phyloP scores from a whole-genome alignment of 1,284 basidiomycete genomes.

The Papiliotrema nemorosa region DNA sequence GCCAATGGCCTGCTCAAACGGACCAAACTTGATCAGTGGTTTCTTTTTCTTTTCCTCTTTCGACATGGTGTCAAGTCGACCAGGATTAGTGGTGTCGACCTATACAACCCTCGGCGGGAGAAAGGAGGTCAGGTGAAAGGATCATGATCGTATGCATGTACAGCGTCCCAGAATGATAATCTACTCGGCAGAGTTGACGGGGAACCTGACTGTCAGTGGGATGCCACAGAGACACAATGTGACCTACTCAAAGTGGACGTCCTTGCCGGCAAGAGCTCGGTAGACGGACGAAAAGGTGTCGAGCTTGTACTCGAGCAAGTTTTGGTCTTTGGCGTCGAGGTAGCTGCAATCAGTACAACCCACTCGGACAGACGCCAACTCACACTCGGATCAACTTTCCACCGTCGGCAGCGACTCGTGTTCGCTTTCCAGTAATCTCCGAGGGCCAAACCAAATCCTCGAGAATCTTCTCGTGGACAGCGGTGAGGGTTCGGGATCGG shows the following conservation, averaged over 20 bases:
- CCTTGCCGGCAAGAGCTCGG: constrained; percentile 49
- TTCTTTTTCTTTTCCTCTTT: constrained; percentile 18
- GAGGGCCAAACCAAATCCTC: constrained; percentile 99
- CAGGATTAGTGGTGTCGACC: neutral
- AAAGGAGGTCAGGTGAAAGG: neutral
- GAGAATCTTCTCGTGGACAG: constrained; percentile 95
- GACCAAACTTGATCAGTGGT: constrained; percentile 27
- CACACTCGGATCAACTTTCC: constrained; percentile 93
- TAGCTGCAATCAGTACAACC: constrained; percentile 57
- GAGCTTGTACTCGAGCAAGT: constrained; percentile 97
- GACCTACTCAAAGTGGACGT: constrained; percentile 49
- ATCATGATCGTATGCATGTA: constrained; percentile 36
- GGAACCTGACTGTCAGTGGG: constrained; percentile 34
- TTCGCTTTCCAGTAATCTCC: constrained; percentile 98
- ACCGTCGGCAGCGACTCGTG: constrained; percentile 83
- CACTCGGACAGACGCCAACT: constrained; percentile 47
- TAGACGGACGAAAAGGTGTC: constrained; percentile 52
- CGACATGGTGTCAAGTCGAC: constrained; percentile 9
- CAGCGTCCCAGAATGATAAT: constrained; percentile 21
- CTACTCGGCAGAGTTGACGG: constrained; percentile 43
- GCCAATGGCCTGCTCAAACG: constrained; percentile 32
- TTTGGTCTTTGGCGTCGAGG: constrained; percentile 97
- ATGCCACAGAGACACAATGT: neutral
- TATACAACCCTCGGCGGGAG: neutral
- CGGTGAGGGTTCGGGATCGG: constrained; percentile 92